phyloP scores from a whole-genome alignment of 306 rosid genomes.

The Sophora flavescens region DNA sequence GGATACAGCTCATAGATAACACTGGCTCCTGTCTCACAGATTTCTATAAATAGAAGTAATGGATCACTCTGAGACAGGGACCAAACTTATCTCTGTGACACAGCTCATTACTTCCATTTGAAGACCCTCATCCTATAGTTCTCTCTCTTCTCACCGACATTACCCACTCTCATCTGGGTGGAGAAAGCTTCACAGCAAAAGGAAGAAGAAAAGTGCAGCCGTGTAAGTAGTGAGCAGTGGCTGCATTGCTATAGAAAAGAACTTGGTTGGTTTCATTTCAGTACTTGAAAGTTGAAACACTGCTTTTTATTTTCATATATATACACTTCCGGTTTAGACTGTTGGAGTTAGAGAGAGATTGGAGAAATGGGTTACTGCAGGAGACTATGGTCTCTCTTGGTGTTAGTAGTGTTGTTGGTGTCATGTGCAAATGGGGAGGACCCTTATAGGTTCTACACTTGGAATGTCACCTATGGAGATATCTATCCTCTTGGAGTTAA shows the following conservation, averaged over 20 bases:
- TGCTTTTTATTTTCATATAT: conserved; percentile 6
- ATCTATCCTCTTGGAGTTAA: conserved; percentile 89
- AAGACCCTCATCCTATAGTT: conserved; percentile 5
- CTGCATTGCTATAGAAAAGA: not conserved
- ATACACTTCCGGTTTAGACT: not conserved
- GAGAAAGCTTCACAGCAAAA: conserved; percentile 35
- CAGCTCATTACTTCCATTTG: conserved; percentile 29
- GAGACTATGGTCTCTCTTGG: conserved; percentile 45
- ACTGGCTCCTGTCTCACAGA: not conserved
- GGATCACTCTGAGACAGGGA: too few relatives aligned
- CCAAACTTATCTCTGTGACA: too few relatives aligned
- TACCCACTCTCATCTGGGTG: not conserved
- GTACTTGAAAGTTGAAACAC: not conserved
- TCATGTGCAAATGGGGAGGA: conserved; percentile 68
- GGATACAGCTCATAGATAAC: conserved; percentile 61
- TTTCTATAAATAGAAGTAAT: conserved; percentile 16
- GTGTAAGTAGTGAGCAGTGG: not conserved
- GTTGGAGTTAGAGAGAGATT: conserved; percentile 24
- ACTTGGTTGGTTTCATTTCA: conserved; percentile 28
- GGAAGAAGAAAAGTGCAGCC: conserved; percentile 17
- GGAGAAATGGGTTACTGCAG: conserved; percentile 52
- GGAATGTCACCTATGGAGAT: conserved; percentile 92
- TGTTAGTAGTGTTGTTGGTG: conserved; percentile 54
- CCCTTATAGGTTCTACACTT: conserved; percentile 79
- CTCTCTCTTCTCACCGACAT: conserved; percentile 49